These are phyloP conservation scores for Chlamydomonas reinhardtii DNA, from an alignment of 163 green algal species.

Conservation along the genomic window DNA sequence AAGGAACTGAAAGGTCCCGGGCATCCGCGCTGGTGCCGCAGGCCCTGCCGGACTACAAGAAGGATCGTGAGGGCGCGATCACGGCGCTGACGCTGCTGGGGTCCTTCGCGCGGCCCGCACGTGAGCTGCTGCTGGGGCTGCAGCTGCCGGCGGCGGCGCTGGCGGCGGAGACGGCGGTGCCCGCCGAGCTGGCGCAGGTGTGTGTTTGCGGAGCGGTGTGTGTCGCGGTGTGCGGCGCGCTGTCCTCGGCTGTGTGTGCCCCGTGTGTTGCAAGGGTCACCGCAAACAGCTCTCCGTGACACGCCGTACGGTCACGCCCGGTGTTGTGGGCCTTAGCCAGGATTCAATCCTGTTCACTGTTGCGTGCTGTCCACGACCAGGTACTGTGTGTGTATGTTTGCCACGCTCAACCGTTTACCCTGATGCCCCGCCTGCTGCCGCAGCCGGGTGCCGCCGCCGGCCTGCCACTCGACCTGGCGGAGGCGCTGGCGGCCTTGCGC, in stretches of 20 bases:
- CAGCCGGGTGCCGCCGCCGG: background rate
- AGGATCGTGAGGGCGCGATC: conserved; percentile 64
- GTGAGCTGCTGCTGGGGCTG: conserved; percentile 77
- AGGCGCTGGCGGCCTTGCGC: conserved; percentile 45
- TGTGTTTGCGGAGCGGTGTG: too few relatives aligned
- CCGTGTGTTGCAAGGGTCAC: too few relatives aligned
- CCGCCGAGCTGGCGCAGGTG: conserved; percentile 17
- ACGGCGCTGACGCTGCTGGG: conserved; percentile 72
- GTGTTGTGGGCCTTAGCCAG: too few relatives aligned
- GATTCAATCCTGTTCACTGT: too few relatives aligned
- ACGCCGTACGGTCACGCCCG: too few relatives aligned
- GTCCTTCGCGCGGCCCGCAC: conserved; percentile 71
- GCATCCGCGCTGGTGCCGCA: background rate
- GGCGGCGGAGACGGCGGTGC: conserved; percentile 28
- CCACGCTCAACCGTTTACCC: too few relatives aligned
- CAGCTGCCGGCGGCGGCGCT: conserved; percentile 19
- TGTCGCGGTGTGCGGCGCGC: background rate
- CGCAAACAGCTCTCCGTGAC: too few relatives aligned
- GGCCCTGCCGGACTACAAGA: conserved; percentile 23
- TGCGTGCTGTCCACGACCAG: too few relatives aligned
- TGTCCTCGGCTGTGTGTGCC: too few relatives aligned
- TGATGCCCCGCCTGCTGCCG: too few relatives aligned
- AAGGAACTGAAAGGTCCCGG: too few relatives aligned
- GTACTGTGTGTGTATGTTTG: too few relatives aligned
- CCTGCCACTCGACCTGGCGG: conserved; percentile 28